These are phyloP conservation scores for Saxophila tyrrhenica DNA, from an alignment of 495 filamentous ascomycete genomes.

Conservation along the genomic window DNA sequence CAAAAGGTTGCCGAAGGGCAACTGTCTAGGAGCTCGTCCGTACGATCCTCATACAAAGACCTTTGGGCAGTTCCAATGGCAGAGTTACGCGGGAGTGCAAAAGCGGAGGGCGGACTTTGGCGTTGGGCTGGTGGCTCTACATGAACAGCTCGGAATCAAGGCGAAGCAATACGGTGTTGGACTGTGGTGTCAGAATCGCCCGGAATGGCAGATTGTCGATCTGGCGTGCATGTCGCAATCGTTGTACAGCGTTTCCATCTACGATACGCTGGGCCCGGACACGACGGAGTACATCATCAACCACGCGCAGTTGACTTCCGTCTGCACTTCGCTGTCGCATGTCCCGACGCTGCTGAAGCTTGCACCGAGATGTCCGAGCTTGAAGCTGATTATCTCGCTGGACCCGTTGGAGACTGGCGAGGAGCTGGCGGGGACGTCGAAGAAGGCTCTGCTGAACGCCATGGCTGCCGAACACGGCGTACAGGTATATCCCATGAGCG, in stretches of 20 bases:
- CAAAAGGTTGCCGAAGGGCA: conserved; percentile 46
- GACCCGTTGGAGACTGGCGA: conserved; percentile 69
- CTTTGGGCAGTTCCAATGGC: conserved; percentile 72
- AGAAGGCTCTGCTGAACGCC: conserved; percentile 60
- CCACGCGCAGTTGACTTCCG: conserved; percentile 63
- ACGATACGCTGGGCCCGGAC: conserved; percentile 87
- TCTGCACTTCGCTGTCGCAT: conserved; percentile 73
- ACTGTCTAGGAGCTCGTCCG: conserved; percentile 69
- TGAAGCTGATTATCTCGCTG: conserved; percentile 83
- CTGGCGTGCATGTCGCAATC: conserved; percentile 81
- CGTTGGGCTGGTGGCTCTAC: conserved; percentile 72
- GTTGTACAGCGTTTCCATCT: conserved; percentile 84
- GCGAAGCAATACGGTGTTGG: conserved; percentile 71
- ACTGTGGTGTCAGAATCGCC: conserved; percentile 89
- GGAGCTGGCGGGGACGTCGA: conserved; percentile 66
- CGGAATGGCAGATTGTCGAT: conserved; percentile 97
- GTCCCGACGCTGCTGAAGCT: conserved; percentile 78
- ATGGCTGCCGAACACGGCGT: conserved; percentile 63
- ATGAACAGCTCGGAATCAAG: conserved; percentile 54
- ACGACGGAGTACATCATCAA: conserved; percentile 92
- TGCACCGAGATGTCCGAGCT: conserved; percentile 58
- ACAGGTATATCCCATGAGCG: conserved; percentile 60
- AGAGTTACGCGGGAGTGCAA: conserved; percentile 70
- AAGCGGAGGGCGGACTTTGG: conserved; percentile 74
- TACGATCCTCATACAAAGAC: conserved; percentile 67